Conservation (phyloP, 129 eudicot species). For the Pulicaria dysenterica region DNA sequence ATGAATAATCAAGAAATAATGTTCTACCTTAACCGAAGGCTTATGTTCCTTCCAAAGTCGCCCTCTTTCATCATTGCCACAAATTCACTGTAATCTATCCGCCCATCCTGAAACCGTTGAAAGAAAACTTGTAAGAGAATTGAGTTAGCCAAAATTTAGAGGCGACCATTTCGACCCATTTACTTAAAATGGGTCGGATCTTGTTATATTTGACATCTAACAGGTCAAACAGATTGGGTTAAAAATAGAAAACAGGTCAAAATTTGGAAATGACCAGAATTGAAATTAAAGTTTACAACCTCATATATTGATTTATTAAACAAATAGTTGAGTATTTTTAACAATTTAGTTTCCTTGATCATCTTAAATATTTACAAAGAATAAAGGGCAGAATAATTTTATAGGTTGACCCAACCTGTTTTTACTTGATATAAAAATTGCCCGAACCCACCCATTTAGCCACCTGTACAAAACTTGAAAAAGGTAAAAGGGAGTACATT, state of each 20-base stretch:
- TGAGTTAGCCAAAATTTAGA: neutral
- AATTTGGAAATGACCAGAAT: neutral
- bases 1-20: slow-evolving; percentile 29
- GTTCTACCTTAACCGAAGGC: slow-evolving; percentile 38
- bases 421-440: neutral
- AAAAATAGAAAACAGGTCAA: neutral
- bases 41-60: slow-evolving; percentile 50
- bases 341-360: neutral
- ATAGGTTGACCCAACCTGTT: neutral
- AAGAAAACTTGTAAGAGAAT: slow-evolving; percentile 12
- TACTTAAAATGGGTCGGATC: neutral
- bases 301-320: neutral
- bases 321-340: neutral
- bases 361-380: neutral
- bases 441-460: neutral
- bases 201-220: slow-evolving; percentile 6
- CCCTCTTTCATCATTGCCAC: slow-evolving; percentile 95
- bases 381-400: neutral
- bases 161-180: neutral
- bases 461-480: slow-evolving; percentile 13
- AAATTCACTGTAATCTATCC: slow-evolving; percentile 85
- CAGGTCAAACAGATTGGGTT: neutral
- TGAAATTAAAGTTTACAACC: neutral
- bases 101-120: slow-evolving; percentile 64
- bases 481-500: slow-evolving; percentile 44